Evolutionary conservation across 441 rosid species (phyloP), one percentile per base, ranked within the genome.

Genomic region (Kokia cookei): DNA sequence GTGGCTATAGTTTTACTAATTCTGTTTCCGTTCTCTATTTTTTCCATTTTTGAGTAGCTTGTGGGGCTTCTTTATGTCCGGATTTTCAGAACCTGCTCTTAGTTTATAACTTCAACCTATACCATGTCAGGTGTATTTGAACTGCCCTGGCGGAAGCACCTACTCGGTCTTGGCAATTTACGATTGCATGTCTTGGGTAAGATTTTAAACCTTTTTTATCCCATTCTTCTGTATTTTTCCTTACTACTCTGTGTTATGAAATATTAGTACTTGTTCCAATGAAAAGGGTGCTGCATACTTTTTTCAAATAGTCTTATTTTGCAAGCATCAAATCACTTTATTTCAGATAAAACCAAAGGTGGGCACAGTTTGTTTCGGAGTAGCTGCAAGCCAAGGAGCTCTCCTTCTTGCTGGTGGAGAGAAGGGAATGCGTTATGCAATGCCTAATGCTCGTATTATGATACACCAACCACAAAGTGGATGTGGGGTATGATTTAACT

Each of bases 401-500:
- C 87, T 93, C 76, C 91, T 92, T 81, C 97, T 93, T 59, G 91
- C 94, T 74, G 97, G 90, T 73, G 94, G 98, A 77, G 97, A 96
- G 75, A 96, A 93, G 79, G 98, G 98, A 67, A 93, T 93, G 96
- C 92, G 97, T 0, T 96, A 92, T 75, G 86, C 98, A 42, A 96
- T 93, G 98, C 98, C 98, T 48, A 93, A 92, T 82, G 88, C 98
- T 64, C 91, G 98, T 51, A 88, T 93, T 50, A 93, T 93, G 97
- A 83, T 93, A 63, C 94, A 91, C 85, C 98, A 92, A 82, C 97
- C 97, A 0, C 97, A 87, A 77, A 84, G 93, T 72, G 94, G 96
- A 71, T 92, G 94, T 69, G 96, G 94, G 86, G 97, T 96, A 85
- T 80, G 90, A 71, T 73, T 73, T 69, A 13, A 58, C 17, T 72